Conservation (phyloP, 1,284 basidiomycete species). For the Naganishia sp. region DNA sequence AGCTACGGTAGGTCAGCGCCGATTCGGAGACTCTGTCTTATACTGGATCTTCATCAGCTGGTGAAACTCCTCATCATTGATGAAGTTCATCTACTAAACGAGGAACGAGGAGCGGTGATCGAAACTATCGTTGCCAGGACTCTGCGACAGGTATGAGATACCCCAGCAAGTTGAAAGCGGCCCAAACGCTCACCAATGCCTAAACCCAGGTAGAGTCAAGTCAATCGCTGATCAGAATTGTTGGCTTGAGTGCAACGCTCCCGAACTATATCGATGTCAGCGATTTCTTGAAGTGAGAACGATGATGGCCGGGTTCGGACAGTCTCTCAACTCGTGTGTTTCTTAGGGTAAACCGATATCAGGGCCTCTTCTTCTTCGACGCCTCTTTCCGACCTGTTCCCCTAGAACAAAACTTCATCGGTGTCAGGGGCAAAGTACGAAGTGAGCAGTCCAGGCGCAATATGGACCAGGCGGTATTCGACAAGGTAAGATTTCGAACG, state of each 20-base stretch:
- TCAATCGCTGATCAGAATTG: constrained; percentile 96
- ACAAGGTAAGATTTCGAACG: constrained; percentile 61
- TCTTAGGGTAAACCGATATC: constrained; percentile 78
- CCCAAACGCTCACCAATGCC: constrained; percentile 3
- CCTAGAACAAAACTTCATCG: constrained; percentile 96
- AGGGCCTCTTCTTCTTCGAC: constrained; percentile 98
- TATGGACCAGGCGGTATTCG: constrained; percentile 84
- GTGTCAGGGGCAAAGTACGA: constrained; percentile 87
- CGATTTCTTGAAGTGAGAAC: constrained; percentile 78
- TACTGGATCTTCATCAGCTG: constrained; percentile 59
- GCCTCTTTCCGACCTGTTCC: constrained; percentile 96
- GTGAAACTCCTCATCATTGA: constrained; percentile 96
- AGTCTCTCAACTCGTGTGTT: background rate
- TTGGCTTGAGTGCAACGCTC: constrained; percentile 95
- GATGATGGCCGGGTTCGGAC: background rate
- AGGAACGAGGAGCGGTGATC: constrained; percentile 97
- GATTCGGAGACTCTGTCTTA: background rate
- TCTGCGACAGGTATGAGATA: constrained; percentile 69
- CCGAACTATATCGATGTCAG: constrained; percentile 98
- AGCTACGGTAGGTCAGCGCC: constrained; percentile 64
- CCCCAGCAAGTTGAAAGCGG: background rate
- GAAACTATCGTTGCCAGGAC: constrained; percentile 98
- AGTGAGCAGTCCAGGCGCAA: constrained; percentile 76
- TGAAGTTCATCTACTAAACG: constrained; percentile 95
- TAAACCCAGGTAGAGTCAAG: constrained; percentile 80